Percentiles rank a stretch among this genome's conserved stretches.
These are phyloP conservation scores for Glutinoglossum americanum DNA, from an alignment of 495 filamentous ascomycete genomes.

Conservation along the genomic window DNA sequence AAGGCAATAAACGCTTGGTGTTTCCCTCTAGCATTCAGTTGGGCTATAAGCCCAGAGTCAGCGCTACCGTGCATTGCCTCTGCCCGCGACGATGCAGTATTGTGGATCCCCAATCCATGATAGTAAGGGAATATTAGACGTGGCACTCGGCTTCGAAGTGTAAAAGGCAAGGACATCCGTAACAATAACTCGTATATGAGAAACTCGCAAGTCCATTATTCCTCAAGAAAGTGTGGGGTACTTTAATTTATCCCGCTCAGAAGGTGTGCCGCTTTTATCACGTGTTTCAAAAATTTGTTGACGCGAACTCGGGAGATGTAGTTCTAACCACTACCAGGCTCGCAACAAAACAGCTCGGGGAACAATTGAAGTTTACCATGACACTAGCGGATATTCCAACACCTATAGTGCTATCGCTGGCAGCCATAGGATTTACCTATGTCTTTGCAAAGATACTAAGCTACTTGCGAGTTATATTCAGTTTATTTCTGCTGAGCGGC, in stretches of 20 bases:
- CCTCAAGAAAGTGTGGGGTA: too few species aligned
- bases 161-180: not conserved
- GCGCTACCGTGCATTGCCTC: not conserved
- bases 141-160: not conserved
- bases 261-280: too few species aligned
- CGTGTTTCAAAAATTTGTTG: too few species aligned
- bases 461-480: conserved; percentile 3
- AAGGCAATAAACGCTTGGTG: conserved; percentile 64
- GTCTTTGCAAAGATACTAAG: conserved; percentile 1
- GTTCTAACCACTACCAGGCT: too few species aligned
- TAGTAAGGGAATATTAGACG: not conserved
- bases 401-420: not conserved
- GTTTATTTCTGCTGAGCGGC: conserved; percentile 4
- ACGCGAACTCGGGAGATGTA: too few species aligned
- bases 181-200: not conserved
- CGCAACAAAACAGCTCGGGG: too few species aligned
- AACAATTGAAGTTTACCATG: not conserved
- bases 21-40: conserved; percentile 3
- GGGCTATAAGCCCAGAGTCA: not conserved
- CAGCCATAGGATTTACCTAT: not conserved
- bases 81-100: not conserved
- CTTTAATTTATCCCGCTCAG: too few species aligned
- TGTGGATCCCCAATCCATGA: not conserved
- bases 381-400: not conserved
- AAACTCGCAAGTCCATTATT: not conserved